phyloP scores from a whole-genome alignment of 2,329 filamentous ascomycete genomes.

The Hypoxylon sp. region DNA sequence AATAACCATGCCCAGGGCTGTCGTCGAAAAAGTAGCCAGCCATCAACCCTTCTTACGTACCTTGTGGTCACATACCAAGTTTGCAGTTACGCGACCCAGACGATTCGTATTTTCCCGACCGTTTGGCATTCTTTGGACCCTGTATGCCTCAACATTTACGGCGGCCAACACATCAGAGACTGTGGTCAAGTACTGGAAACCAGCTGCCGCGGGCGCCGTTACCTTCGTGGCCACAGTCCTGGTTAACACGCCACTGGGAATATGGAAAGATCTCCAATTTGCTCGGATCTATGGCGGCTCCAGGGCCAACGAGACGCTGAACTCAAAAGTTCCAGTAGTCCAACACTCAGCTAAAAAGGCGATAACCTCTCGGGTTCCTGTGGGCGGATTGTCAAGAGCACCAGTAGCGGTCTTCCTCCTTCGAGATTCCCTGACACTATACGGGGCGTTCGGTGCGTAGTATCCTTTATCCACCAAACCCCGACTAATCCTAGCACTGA shows the following conservation, averaged over 20 bases:
- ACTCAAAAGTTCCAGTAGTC: neutral
- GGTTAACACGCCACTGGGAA: neutral
- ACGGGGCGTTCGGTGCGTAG: too few relatives aligned
- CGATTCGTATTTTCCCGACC: neutral
- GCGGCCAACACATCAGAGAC: constrained; percentile 2
- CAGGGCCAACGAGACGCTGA: too few relatives aligned
- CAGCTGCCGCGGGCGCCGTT: neutral
- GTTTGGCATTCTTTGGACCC: constrained; percentile 2
- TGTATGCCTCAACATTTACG: constrained; percentile 2
- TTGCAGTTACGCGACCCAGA: neutral
- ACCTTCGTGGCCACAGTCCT: neutral
- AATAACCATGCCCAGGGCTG: neutral
- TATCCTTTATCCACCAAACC: too few relatives aligned
- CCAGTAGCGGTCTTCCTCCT: constrained; percentile 6
- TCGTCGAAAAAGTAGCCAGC: constrained; percentile 7
- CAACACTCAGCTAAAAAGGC: neutral
- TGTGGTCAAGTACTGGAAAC: neutral
- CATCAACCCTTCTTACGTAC: neutral
- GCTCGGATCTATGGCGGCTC: neutral
- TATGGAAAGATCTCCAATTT: constrained; percentile 8
- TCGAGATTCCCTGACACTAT: neutral
- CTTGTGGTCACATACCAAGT: neutral
- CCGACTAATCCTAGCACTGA: neutral
- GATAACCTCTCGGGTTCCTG: neutral
- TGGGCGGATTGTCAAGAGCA: neutral